Evolutionary conservation across 441 rosid species (phyloP).

Genomic region (Pelargonium myrrhifolium): DNA sequence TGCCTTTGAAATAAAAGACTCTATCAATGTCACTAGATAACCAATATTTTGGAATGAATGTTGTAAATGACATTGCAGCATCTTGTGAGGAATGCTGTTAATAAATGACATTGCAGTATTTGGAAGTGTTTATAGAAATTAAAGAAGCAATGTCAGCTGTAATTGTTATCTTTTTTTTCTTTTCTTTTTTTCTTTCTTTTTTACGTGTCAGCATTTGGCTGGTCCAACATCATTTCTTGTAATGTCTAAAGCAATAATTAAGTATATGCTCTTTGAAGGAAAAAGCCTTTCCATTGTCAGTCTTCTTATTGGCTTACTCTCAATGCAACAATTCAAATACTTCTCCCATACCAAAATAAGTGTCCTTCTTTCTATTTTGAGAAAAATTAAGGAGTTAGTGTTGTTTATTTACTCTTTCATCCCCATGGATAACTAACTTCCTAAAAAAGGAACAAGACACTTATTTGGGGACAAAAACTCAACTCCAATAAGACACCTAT

Average conservation of each 20-base stretch:
- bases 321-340: constrained; percentile 5
- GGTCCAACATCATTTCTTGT: constrained; percentile 1
- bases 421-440: too few species aligned
- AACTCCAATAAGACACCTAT: too few species aligned
- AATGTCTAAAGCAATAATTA: background rate
- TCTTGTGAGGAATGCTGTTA: background rate
- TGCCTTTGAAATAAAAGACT: background rate
- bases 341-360: too few species aligned
- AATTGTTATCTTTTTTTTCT: background rate
- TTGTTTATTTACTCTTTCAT: too few species aligned
- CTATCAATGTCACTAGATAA: background rate
- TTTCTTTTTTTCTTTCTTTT: too few species aligned
- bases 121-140: background rate
- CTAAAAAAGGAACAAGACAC: too few species aligned
- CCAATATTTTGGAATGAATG: background rate
- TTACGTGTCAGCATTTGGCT: background rate
- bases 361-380: too few species aligned
- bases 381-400: too few species aligned
- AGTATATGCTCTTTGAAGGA: background rate
- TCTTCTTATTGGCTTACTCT: background rate
- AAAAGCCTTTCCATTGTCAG: background rate
- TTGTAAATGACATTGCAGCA: background rate
- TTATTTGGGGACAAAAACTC: too few species aligned
- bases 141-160: background rate
- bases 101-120: background rate